Base-by-base conservation (phyloP, 2,329 filamentous ascomycete species). In the Sarocladium strictum region DNA sequence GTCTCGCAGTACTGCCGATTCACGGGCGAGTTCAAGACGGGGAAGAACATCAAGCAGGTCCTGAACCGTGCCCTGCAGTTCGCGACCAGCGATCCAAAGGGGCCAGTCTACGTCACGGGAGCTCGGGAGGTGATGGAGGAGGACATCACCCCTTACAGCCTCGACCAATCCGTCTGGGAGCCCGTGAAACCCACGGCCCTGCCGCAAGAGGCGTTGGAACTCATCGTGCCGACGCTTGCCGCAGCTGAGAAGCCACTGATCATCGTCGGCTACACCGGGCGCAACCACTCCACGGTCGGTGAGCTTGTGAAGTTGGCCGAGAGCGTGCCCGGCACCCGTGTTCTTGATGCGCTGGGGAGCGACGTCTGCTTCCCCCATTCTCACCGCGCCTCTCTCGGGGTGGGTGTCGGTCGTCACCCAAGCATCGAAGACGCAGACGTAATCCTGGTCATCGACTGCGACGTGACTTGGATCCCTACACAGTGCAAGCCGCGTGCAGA, bases 381-480 rank as follows among this genome's bases (percentile, higher is more conserved):
- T 54, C 85, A 89, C 61, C 80, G 76, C 10, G 79, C 71, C 0
- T 87, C 78, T 70, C 64, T 88, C 29, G 84, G 90, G 2, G 67
- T 91, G 52, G 77, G 83, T 32, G 92, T 84, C 61, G 87, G 89
- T 3, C 75, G 79, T 3, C 86, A 93, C 47, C 81, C 87, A 3
- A 76, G 76, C 41, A 87, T 94, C 65, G 79, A 77, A 57, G 81
- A 82, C 0, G 88, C 90, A 1, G 90, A 95, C 67, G 80, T 90
- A 29, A 92, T 96, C 58, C 62, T 96, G 1, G 84, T 95, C 3
- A 66, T 93, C 23, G 87, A 95, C 68, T 92, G 89, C 62, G 90
- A 96, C 66, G 89, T 95, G 1, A 90, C 90, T 0, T 96, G 89
- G 89, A 90, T 96, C 56, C 83, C 84, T 24, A 92, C 89, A 0